phyloP scores from a whole-genome alignment of 2,329 filamentous ascomycete species.

The Tolypocladium guangdongense region DNA sequence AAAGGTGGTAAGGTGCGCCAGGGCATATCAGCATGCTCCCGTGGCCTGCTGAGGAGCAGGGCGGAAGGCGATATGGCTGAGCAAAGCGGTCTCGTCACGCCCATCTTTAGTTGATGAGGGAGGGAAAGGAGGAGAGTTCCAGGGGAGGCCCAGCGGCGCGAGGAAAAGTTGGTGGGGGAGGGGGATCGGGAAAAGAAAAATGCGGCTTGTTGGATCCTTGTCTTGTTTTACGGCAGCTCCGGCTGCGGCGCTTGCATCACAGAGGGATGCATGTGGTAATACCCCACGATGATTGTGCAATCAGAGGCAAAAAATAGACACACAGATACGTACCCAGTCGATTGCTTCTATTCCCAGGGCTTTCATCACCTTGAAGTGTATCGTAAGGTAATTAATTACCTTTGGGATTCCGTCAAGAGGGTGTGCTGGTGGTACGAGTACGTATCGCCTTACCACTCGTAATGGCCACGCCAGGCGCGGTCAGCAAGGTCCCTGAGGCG shows the following conservation, averaged over 20 bases:
- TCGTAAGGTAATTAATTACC: too few species aligned
- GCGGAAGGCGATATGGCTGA: constrained; percentile 43
- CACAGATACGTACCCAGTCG: too few species aligned
- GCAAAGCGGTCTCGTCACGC: constrained; percentile 60
- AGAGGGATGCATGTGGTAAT: too few species aligned
- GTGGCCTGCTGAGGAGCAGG: constrained; percentile 17
- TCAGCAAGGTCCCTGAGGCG: constrained; percentile 1
- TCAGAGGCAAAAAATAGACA: too few species aligned
- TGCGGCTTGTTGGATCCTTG: neutral
- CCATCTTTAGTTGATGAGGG: constrained; percentile 65
- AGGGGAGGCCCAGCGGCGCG: neutral
- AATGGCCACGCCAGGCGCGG: neutral
- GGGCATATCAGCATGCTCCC: constrained; percentile 55
- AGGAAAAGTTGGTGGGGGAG: constrained; percentile 3
- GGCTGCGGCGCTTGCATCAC: neutral
- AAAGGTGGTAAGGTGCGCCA: constrained; percentile 53
- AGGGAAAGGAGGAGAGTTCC: constrained; percentile 14
- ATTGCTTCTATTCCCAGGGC: too few species aligned
- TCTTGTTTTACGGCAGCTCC: neutral
- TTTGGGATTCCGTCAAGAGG: too few species aligned
- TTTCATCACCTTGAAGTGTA: too few species aligned
- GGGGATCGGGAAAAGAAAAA: neutral
- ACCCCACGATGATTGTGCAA: too few species aligned
- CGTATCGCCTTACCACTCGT: constrained; percentile 4
- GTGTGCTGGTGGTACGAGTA: neutral